phyloP scores from a whole-genome alignment of 495 filamentous ascomycete species.

The Penicillium canescens region DNA sequence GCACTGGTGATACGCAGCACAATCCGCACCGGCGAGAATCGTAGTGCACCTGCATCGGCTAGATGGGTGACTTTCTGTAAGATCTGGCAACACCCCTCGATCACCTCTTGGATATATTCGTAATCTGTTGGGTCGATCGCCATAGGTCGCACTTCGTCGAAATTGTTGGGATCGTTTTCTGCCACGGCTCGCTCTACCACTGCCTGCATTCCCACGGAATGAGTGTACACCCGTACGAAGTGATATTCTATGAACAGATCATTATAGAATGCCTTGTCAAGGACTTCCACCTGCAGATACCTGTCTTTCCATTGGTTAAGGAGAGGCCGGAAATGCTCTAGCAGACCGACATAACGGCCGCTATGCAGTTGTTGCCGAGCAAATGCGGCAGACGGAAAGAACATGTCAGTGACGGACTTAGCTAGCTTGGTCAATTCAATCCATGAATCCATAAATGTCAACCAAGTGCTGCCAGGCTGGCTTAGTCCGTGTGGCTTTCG shows the following conservation, averaged over 20 bases:
- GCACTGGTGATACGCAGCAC: slow-evolving; percentile 53
- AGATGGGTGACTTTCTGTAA: slow-evolving; percentile 47
- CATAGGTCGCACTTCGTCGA: slow-evolving; percentile 40
- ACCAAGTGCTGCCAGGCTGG: slow-evolving; percentile 38
- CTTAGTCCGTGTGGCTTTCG: slow-evolving; percentile 29
- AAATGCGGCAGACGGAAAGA: slow-evolving; percentile 52
- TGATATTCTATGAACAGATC: slow-evolving; percentile 55
- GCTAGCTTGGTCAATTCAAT: slow-evolving; percentile 55
- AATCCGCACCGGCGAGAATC: slow-evolving; percentile 53
- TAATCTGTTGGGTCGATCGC: slow-evolving; percentile 55
- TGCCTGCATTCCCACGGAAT: slow-evolving; percentile 57
- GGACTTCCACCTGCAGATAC: slow-evolving; percentile 42
- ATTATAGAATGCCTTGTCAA: slow-evolving; percentile 43
- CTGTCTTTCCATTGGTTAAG: slow-evolving; percentile 53
- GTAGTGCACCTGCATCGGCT: slow-evolving; percentile 40
- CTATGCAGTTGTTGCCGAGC: slow-evolving; percentile 52
- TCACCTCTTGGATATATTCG: slow-evolving; percentile 57
- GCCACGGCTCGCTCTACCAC: slow-evolving; percentile 47
- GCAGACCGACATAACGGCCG: slow-evolving; percentile 52
- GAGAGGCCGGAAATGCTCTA: slow-evolving; percentile 53
- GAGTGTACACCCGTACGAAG: slow-evolving; percentile 54
- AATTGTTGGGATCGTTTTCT: slow-evolving; percentile 38
- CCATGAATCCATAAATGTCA: slow-evolving; percentile 51
- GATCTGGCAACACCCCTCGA: slow-evolving; percentile 54
- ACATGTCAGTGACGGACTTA: slow-evolving; percentile 54